phyloP scores from a whole-genome alignment of 2,329 filamentous ascomycete genomes.

The Neopestalotiopsis sp. region DNA sequence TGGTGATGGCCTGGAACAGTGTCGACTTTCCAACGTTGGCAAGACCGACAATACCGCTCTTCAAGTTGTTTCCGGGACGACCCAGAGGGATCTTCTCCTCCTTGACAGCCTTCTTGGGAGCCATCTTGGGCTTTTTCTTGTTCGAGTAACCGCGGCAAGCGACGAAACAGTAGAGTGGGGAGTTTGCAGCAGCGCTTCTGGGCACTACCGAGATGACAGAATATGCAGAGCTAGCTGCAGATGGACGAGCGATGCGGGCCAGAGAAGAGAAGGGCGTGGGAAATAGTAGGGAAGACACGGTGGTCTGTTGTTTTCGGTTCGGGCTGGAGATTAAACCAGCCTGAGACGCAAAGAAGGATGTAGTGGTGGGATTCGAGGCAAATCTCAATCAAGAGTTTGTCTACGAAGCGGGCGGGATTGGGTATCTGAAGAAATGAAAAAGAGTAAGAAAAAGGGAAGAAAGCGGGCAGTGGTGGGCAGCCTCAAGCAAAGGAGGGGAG shows the following conservation, averaged over 20 bases:
- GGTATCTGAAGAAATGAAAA: conserved; percentile 24
- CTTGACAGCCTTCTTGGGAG: conserved; percentile 89
- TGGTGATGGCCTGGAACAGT: conserved; percentile 99
- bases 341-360: background rate
- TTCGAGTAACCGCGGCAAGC: conserved; percentile 61
- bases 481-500: conserved; percentile 13
- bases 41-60: conserved; percentile 99
- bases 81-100: conserved; percentile 98
- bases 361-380: conserved; percentile 15
- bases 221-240: conserved; percentile 73
- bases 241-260: conserved; percentile 51
- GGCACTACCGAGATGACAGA: conserved; percentile 48
- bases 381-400: conserved; percentile 21
- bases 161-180: conserved; percentile 45
- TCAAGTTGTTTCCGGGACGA: conserved; percentile 95
- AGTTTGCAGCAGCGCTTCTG: conserved; percentile 44
- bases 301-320: conserved; percentile 33
- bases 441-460: conserved; percentile 9
- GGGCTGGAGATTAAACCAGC: conserved; percentile 42
- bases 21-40: conserved; percentile 99
- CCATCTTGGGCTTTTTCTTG: conserved; percentile 74
- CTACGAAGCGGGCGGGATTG: conserved; percentile 21
- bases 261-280: conserved; percentile 59
- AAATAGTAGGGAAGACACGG: conserved; percentile 48
- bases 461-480: conserved; percentile 12